Percentiles rank a stretch among this genome's conserved stretches.
Evolutionary conservation across 2,329 filamentous ascomycete species (phyloP).

Genomic region (Alternaria sp.): DNA sequence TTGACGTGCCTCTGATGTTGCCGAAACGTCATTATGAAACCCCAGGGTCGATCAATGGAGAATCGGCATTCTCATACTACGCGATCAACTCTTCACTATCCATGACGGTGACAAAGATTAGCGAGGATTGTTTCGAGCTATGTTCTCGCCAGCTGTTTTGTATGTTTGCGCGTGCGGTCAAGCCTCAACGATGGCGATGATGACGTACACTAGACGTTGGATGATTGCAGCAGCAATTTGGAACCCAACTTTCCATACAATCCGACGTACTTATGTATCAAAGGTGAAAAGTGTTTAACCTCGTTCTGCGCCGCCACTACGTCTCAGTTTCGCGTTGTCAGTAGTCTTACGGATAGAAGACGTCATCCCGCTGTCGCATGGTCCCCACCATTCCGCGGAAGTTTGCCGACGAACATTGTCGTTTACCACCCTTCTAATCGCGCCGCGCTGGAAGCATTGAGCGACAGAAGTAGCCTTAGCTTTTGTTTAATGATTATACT

Average conservation of each 20-base stretch:
- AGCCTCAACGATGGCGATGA: no score
- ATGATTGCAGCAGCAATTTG: no score
- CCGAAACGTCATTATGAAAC: slow-evolving; percentile 13
- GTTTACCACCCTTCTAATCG: neutral
- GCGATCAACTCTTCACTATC: neutral
- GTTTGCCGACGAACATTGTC: neutral
- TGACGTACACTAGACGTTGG: neutral
- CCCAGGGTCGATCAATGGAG: neutral
- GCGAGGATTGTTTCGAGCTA: neutral
- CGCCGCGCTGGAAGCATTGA: no score
- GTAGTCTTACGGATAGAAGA: neutral
- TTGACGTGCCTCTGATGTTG: slow-evolving; percentile 15
- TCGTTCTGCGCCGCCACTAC: neutral
- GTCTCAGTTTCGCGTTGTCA: neutral
- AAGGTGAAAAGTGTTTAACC: neutral
- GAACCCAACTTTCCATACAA: neutral
- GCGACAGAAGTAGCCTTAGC: no score
- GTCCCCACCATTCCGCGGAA: neutral
- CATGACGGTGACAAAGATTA: neutral
- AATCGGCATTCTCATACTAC: neutral
- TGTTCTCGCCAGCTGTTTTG: no score
- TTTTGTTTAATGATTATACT: accelerated
- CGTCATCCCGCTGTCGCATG: neutral
- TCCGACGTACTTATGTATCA: neutral
- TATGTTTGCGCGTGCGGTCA: neutral